Percentiles rank a stretch among this genome's conserved stretches.
Evolutionary conservation across 2,329 filamentous ascomycete genomes (phyloP).

Genomic region (Pyrenophora graminea): DNA sequence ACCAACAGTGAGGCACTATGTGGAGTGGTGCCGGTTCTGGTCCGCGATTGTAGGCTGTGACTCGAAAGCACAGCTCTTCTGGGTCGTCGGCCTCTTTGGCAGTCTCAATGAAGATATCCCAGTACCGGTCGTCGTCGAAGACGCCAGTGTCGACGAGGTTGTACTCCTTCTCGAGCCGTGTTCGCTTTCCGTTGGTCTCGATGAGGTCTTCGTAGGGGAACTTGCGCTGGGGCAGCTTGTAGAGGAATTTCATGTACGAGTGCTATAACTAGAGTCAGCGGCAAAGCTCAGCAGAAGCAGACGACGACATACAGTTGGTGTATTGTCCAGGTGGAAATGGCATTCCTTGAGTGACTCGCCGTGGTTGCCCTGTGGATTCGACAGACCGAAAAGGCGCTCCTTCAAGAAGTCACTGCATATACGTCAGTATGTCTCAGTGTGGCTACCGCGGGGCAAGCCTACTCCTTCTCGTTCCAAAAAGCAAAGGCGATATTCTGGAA

Average conservation of each 20-base stretch:
- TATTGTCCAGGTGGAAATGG: slow-evolving; percentile 96
- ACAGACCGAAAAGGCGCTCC: slow-evolving; percentile 91
- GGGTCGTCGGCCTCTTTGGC: slow-evolving; percentile 92
- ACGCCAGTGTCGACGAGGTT: slow-evolving; percentile 87
- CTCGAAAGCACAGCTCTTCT: slow-evolving; percentile 88
- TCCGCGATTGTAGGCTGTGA: slow-evolving; percentile 95
- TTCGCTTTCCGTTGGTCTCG: slow-evolving; percentile 78
- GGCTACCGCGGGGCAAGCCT: slow-evolving; percentile 34
- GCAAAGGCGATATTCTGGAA: slow-evolving; percentile 91
- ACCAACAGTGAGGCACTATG: slow-evolving; percentile 94
- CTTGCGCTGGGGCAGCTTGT: slow-evolving; percentile 91
- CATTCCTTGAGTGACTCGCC: slow-evolving; percentile 96
- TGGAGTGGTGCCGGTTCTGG: slow-evolving; percentile 88
- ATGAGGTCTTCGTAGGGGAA: slow-evolving; percentile 92
- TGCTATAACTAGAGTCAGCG: slow-evolving; percentile 60
- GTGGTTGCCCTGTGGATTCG: slow-evolving; percentile 96
- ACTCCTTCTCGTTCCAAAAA: slow-evolving; percentile 99
- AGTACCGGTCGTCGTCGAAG: slow-evolving; percentile 89
- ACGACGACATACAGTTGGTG: slow-evolving; percentile 63
- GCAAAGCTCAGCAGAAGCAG: slow-evolving; percentile 47
- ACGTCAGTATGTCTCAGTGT: slow-evolving; percentile 46
- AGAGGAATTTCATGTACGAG: slow-evolving; percentile 98
- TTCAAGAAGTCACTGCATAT: slow-evolving; percentile 79
- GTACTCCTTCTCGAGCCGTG: slow-evolving; percentile 81
- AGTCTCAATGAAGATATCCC: slow-evolving; percentile 96